phyloP scores from a whole-genome alignment of 495 filamentous ascomycete genomes.

The Penicillium goetzii region DNA sequence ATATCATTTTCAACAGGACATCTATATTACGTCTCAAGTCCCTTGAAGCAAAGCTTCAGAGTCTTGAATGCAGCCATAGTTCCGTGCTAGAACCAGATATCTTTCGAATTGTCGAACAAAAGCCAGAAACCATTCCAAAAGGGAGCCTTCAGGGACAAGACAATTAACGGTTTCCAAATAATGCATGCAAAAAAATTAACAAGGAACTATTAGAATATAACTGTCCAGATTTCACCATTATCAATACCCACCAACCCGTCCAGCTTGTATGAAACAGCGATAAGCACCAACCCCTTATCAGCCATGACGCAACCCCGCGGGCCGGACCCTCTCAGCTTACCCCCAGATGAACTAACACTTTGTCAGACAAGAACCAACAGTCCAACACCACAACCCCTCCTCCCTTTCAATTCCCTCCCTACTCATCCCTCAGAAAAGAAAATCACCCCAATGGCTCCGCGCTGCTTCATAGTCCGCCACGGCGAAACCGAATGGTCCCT shows the following conservation, averaged over 20 bases:
- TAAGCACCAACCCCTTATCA: constrained; percentile 6
- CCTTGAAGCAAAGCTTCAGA: too few species aligned
- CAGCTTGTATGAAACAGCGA: not conserved
- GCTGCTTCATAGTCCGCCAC: constrained; percentile 92
- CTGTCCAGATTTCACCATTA: too few species aligned
- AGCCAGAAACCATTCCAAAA: too few species aligned
- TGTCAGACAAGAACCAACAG: not conserved
- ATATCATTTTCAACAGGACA: not conserved
- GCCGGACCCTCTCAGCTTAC: not conserved
- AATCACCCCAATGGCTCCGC: constrained; percentile 60
- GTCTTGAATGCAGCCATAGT: too few species aligned
- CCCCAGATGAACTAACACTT: too few species aligned
- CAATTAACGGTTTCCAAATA: too few species aligned
- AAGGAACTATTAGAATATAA: too few species aligned
- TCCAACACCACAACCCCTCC: not conserved
- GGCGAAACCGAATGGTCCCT: constrained; percentile 98
- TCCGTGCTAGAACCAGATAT: too few species aligned
- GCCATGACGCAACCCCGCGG: constrained; percentile 7
- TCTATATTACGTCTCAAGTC: not conserved
- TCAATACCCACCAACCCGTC: not conserved
- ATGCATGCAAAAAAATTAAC: too few species aligned
- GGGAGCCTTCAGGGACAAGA: too few species aligned
- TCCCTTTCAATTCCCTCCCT: not conserved
- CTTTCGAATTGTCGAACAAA: too few species aligned
- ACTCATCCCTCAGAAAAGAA: not conserved